Percentiles rank a stretch among this genome's conserved stretches.
These are phyloP conservation scores for Pleurotus citrinopileatus DNA, from an alignment of 768 basidiomycete genomes.

Conservation along the genomic window DNA sequence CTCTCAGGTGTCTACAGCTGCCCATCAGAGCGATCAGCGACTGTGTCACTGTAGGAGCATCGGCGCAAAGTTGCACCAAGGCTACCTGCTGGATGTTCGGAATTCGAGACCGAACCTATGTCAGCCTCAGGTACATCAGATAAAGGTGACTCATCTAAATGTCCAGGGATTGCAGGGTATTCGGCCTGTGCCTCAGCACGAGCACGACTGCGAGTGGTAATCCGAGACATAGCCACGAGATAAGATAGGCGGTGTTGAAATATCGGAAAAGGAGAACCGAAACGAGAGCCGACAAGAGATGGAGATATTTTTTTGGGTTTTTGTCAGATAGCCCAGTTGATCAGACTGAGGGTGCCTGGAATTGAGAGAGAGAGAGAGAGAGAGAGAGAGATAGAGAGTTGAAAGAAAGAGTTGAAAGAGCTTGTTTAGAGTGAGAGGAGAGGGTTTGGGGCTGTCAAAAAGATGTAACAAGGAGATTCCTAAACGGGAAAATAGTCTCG, in stretches of 20 bases:
- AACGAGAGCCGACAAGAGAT: not conserved
- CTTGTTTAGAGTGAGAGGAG: not conserved
- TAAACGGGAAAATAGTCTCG: no score
- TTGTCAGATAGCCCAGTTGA: conserved; percentile 1
- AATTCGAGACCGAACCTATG: not conserved
- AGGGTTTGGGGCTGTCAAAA: conserved; percentile 5
- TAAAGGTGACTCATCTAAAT: not conserved
- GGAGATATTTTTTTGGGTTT: not conserved
- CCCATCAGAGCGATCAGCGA: not conserved
- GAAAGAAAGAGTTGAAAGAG: not conserved
- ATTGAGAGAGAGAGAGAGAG: no score
- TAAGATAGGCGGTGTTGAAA: not conserved
- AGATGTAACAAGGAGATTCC: not conserved
- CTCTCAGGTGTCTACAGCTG: not conserved
- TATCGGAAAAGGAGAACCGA: not conserved
- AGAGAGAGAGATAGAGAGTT: not conserved
- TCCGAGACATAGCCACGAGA: not conserved
- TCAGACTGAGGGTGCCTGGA: conserved; percentile 2
- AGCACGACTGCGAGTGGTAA: not conserved
- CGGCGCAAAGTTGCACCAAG: not conserved
- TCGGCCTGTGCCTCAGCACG: not conserved
- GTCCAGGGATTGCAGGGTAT: not conserved
- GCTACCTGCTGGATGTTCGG: not conserved
- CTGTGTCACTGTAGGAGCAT: not conserved
- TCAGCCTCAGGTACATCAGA: not conserved